Percentiles rank a stretch among this genome's conserved stretches.
phyloP scores from a whole-genome alignment of 2,329 filamentous ascomycete genomes.

The Talaromyces sp. region DNA sequence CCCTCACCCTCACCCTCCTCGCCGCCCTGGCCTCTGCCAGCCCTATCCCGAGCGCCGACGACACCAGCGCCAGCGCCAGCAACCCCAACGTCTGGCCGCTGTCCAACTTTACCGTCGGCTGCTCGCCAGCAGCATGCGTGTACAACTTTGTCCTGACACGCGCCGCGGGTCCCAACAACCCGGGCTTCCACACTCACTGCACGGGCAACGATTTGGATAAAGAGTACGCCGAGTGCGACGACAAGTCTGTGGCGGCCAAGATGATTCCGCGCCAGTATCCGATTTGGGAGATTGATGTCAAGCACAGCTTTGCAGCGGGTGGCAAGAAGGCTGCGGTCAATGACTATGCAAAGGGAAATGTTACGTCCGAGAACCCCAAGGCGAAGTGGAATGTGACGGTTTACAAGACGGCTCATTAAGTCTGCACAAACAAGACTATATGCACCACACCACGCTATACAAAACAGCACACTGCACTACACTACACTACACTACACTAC shows the following conservation, averaged over 20 bases:
- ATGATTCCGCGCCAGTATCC: conserved; percentile 6
- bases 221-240: conserved; percentile 19
- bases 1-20: not conserved
- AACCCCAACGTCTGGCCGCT: conserved; percentile 20
- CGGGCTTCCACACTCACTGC: conserved; percentile 31
- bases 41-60: not conserved
- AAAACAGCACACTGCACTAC: too few species aligned
- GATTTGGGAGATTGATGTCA: conserved; percentile 9
- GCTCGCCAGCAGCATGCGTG: conserved; percentile 27
- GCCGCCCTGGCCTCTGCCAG: not conserved
- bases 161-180: conserved; percentile 20
- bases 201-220: conserved; percentile 18
- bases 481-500: too few species aligned
- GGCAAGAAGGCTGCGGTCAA: not conserved
- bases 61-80: not conserved
- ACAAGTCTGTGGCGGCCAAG: conserved; percentile 12
- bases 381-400: conserved; percentile 8
- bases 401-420: not conserved
- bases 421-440: too few species aligned
- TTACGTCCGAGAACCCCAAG: conserved; percentile 1
- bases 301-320: conserved; percentile 6
- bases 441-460: too few species aligned
- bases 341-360: conserved; percentile 2
- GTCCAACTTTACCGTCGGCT: conserved; percentile 24
- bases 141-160: conserved; percentile 28